These are phyloP conservation scores for Pythium oligandrum DNA, from an alignment of 352 stramenopile genomes.

Conservation along the genomic window DNA sequence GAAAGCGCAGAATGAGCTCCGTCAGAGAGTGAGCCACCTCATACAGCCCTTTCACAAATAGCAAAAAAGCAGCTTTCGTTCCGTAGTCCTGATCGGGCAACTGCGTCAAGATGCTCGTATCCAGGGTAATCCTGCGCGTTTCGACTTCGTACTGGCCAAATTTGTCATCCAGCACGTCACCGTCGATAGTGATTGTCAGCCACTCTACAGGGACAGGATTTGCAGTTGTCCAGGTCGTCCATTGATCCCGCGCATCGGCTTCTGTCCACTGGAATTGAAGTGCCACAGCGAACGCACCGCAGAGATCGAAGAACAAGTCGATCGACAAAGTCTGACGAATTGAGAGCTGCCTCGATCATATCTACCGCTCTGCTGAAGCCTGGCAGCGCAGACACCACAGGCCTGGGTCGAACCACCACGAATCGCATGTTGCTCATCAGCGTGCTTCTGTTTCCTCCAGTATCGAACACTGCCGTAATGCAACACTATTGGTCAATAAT, in stretches of 20 bases:
- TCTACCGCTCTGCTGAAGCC: slow-evolving; percentile 1
- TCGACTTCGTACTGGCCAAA: slow-evolving; percentile 5
- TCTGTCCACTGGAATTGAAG: slow-evolving; percentile 7
- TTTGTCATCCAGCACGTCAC: slow-evolving; percentile 1
- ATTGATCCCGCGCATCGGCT: slow-evolving; percentile 3
- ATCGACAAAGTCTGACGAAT: slow-evolving; percentile 3
- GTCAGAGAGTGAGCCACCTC: slow-evolving; percentile 4
- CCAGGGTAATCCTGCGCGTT: slow-evolving; percentile 5
- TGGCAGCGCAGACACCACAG: slow-evolving; percentile 3
- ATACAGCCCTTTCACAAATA: slow-evolving; percentile 2
- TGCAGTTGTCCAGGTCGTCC: slow-evolving; percentile 3
- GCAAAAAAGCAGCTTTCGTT: slow-evolving; percentile 5
- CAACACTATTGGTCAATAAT: too few species aligned
- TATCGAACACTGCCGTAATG: too few species aligned
- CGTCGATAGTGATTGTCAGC: slow-evolving; percentile 3
- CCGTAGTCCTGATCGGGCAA: not conserved
- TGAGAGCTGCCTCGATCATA: slow-evolving; percentile 6
- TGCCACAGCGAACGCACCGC: slow-evolving; percentile 3
- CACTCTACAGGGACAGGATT: slow-evolving; percentile 2
- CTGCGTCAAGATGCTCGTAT: slow-evolving; percentile 3
- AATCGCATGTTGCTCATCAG: slow-evolving; percentile 1
- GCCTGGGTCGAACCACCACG: slow-evolving; percentile 3
- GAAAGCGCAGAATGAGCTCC: slow-evolving; percentile 5
- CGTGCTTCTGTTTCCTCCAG: too few species aligned
- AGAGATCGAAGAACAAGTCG: slow-evolving; percentile 5